Evolutionary conservation across 2,329 filamentous ascomycete genomes (phyloP), one percentile per base, ranked within the genome.

Genomic region (Cladosporium sp.): DNA sequence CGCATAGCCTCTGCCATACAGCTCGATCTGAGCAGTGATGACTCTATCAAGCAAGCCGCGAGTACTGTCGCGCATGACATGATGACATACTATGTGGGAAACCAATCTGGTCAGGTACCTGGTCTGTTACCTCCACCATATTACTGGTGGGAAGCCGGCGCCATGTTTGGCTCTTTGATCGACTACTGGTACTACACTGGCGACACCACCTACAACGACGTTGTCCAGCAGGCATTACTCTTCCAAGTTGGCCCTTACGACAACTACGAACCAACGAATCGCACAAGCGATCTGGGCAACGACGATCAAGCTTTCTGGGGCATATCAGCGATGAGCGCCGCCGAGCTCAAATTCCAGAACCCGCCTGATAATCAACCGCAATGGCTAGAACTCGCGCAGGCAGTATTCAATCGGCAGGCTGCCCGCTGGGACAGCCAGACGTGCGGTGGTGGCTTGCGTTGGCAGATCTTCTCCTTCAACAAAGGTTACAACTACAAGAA

Each of bases 111-210:
- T 15, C 72, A 75, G 9, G 77, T 77, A 22, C 80, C 79, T 8
- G 81, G 81, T 36, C 72, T 81, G 55, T 74, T 91, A 25, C 83
- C 85, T 2, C 71, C 78, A 20, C 55, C 55, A 25, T 87, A 87
- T 69, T 89, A 89, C 76, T 90, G 87, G 87, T 90, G 86, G 87
- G 83, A 89, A 69, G 83, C 83, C 20, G 71, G 70, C 25, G 70
- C 66, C 49, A 73, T 90, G 74, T 88, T 87, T 79, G 84, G 85
- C 60, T 82, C 84, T 1, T 75, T 88, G 63, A 77, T 90, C 37
- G 85, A 89, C 70, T 90, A 90, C 70, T 87, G 84, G 82, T 81
- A 85, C 61, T 79, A 82, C 56, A 89, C 86, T 0, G 84, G 84
- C 56, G 86, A 89, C 70, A 68, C 74, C 3, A 80, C 79, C 52